Conservation (phyloP, 345 rosid genomes). For the Gossypium thurberi region DNA sequence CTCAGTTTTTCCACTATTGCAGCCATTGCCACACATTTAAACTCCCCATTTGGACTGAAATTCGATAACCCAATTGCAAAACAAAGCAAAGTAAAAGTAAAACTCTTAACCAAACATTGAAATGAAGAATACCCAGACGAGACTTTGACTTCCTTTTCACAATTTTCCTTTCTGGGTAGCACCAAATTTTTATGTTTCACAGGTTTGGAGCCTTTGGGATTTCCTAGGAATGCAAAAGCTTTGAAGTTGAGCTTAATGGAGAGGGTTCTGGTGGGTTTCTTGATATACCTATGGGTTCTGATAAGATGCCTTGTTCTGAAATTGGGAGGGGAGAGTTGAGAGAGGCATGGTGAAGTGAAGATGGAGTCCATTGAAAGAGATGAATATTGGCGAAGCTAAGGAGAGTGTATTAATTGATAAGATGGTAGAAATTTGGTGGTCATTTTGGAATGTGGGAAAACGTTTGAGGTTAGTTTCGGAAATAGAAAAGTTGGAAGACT, state of each 20-base stretch:
- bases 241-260: conserved; percentile 23
- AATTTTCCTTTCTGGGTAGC: conserved; percentile 14
- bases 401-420: background rate
- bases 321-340: conserved; percentile 30
- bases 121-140: conserved; percentile 22
- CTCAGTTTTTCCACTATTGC: conserved; percentile 31
- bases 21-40: conserved; percentile 52
- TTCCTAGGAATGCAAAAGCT: conserved; percentile 18
- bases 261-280: conserved; percentile 8
- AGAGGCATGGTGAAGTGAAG: conserved; percentile 27
- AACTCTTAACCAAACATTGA: conserved; percentile 32
- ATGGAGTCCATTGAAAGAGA: conserved; percentile 40
- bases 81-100: conserved; percentile 50
- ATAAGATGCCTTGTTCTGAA: conserved; percentile 23
- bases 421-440: background rate
- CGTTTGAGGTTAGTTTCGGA: background rate
- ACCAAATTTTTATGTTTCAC: conserved; percentile 10
- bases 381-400: background rate
- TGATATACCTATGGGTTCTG: conserved; percentile 18
- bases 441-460: conserved; percentile 15
- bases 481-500: background rate
- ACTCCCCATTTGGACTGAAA: conserved; percentile 28
- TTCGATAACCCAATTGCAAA: conserved; percentile 50
- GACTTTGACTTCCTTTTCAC: conserved; percentile 17
- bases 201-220: conserved; percentile 14